Conservation (phyloP, 2,329 filamentous ascomycete species). For the Ceratocystis diversiconidia region DNA sequence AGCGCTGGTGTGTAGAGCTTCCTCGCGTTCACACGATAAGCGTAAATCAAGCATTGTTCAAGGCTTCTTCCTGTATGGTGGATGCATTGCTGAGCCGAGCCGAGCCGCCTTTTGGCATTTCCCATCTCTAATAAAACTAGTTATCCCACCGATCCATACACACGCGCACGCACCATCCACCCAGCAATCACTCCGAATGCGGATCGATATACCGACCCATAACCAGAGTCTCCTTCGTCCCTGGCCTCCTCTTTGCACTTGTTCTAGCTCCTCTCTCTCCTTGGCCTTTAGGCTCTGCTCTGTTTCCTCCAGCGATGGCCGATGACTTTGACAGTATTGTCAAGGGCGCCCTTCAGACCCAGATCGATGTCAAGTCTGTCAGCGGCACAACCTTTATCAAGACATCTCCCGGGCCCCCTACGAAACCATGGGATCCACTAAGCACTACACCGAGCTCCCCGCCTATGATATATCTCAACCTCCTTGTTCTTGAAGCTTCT, state of each 20-base stretch:
- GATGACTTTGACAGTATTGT: conserved; percentile 63
- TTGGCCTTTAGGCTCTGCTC: background rate
- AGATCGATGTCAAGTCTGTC: conserved; percentile 30
- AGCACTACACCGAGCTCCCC: conserved; percentile 76
- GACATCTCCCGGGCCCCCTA: conserved; percentile 29
- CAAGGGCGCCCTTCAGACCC: conserved; percentile 67
- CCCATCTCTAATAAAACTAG: background rate
- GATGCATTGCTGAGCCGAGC: background rate
- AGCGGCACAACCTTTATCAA: conserved; percentile 27
- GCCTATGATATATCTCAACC: conserved; percentile 94
- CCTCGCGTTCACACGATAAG: no score
- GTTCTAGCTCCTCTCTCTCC: background rate
- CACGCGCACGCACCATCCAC: background rate
- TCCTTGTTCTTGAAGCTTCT: conserved; percentile 89
- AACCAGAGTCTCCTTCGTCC: background rate
- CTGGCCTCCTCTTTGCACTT: background rate
- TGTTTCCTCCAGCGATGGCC: conserved; percentile 8
- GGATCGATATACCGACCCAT: background rate
- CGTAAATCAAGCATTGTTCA: background rate
- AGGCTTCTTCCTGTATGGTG: background rate
- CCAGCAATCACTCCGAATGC: background rate
- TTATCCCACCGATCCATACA: background rate
- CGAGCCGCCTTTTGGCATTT: background rate
- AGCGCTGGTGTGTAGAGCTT: background rate
- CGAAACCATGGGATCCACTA: conserved; percentile 52